A percentile compares a stretch with the other conserved stretches of the same genome.
Conservation (phyloP, 1,284 basidiomycete genomes). For the Trichosporon ovoides region DNA sequence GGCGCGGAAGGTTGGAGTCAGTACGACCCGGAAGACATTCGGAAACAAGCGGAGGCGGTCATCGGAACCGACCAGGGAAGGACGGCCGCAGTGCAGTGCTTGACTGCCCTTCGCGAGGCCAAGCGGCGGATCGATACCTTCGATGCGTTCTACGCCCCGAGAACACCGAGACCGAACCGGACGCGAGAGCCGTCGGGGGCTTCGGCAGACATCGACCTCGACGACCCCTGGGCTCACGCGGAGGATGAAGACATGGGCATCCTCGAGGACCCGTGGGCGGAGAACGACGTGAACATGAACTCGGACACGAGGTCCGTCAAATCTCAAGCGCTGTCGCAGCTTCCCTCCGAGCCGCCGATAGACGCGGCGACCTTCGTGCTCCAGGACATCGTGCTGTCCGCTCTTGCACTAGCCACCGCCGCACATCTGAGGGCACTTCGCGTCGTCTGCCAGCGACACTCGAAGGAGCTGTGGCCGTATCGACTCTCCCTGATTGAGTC, state of each 20-base stretch:
- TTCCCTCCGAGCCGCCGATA: constrained; percentile 23
- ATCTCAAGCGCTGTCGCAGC: not conserved
- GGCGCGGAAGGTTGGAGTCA: constrained; percentile 4
- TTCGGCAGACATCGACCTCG: constrained; percentile 42
- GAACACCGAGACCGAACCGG: not conserved
- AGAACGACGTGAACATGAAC: constrained; percentile 8
- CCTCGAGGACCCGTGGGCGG: constrained; percentile 33
- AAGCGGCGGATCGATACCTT: constrained; percentile 20
- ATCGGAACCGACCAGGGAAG: constrained; percentile 10
- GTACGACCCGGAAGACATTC: not conserved
- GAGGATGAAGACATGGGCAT: constrained; percentile 10
- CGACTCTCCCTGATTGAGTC: constrained; percentile 65
- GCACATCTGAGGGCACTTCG: constrained; percentile 59
- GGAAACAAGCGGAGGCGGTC: not conserved
- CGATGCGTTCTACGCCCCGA: constrained; percentile 13
- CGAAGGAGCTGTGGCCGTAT: constrained; percentile 58
- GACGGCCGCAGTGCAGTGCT: constrained; percentile 5
- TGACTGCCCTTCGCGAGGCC: constrained; percentile 16
- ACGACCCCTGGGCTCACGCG: constrained; percentile 72
- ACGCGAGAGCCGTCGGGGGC: not conserved
- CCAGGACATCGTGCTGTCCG: constrained; percentile 57
- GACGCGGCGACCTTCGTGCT: constrained; percentile 57
- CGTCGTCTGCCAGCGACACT: constrained; percentile 59
- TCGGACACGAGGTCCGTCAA: not conserved
- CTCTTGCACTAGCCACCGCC: constrained; percentile 62